phyloP scores from a whole-genome alignment of 176 grass and related monocot genomes.

The Bothriochloa decipiens region DNA sequence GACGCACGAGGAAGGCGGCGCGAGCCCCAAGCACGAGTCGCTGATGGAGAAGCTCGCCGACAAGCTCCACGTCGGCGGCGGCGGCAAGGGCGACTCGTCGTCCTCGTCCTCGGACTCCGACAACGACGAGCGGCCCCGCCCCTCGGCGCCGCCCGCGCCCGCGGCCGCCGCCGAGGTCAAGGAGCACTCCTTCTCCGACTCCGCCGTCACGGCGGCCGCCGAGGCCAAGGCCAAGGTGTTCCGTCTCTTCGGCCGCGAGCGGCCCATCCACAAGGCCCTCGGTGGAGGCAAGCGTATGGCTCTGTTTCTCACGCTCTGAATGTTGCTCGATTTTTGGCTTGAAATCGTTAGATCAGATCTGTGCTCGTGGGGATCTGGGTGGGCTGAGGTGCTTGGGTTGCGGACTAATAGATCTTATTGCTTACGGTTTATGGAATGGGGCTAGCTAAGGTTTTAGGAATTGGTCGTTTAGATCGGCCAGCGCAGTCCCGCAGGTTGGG shows the following conservation, averaged over 20 bases:
- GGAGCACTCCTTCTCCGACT: constrained; percentile 25
- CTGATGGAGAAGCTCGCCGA: constrained; percentile 79
- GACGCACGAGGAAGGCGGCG: constrained; percentile 58
- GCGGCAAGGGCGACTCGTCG: constrained; percentile 22
- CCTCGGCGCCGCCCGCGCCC: constrained; percentile 31
- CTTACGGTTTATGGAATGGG: neutral
- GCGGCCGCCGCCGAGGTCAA: constrained; percentile 23
- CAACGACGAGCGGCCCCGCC: constrained; percentile 50
- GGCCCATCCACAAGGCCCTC: constrained; percentile 79
- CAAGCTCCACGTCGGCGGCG: constrained; percentile 59
- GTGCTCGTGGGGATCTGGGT: constrained; percentile 31
- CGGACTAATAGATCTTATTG: constrained; percentile 40
- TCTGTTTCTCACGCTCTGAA: neutral
- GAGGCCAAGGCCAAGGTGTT: constrained; percentile 66
- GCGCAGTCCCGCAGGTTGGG: neutral
- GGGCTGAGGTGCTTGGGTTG: neutral
- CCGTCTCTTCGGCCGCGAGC: constrained; percentile 86
- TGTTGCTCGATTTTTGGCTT: constrained; percentile 6
- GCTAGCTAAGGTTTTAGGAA: constrained; percentile 29
- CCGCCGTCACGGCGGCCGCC: constrained; percentile 31
- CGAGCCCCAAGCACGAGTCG: constrained; percentile 53
- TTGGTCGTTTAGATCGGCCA: constrained; percentile 10
- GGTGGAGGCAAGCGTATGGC: constrained; percentile 84
- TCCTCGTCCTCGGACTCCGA: constrained; percentile 61
- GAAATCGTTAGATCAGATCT: constrained; percentile 49